Evolutionary conservation across 2,329 filamentous ascomycete species (phyloP).

Genomic region (Aspergillus phoenicis): DNA sequence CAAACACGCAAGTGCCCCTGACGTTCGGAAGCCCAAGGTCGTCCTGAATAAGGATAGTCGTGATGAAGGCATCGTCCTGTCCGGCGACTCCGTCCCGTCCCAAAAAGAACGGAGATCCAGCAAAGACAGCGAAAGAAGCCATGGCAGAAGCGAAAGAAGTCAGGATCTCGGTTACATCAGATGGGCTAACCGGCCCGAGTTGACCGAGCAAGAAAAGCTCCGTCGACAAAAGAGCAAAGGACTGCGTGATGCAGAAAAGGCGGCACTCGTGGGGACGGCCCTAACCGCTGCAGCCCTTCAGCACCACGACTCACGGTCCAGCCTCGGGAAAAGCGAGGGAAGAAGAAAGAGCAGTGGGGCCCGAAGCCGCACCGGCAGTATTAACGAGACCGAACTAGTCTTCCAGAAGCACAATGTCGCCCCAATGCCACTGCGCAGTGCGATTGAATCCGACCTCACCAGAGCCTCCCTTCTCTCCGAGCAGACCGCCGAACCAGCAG

Average conservation of each 20-base stretch:
- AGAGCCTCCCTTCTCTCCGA: constrained; percentile 84
- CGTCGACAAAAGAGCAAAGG: constrained; percentile 59
- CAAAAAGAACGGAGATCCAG: constrained; percentile 58
- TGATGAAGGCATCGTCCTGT: constrained; percentile 61
- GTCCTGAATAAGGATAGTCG: constrained; percentile 61
- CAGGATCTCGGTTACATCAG: constrained; percentile 51
- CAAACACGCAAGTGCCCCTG: constrained; percentile 63
- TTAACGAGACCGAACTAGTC: constrained; percentile 58
- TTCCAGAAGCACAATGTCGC: constrained; percentile 64
- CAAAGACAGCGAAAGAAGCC: constrained; percentile 51
- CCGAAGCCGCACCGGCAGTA: constrained; percentile 43
- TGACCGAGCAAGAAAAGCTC: constrained; percentile 55
- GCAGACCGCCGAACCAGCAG: constrained; percentile 71
- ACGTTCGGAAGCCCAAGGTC: constrained; percentile 64
- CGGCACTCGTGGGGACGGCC: constrained; percentile 57
- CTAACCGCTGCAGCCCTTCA: constrained; percentile 65
- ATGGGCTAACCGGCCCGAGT: constrained; percentile 51
- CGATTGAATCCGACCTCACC: constrained; percentile 83
- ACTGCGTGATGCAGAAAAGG: constrained; percentile 58
- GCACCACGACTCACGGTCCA: constrained; percentile 66
- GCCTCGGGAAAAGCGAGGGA: constrained; percentile 48
- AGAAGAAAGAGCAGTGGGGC: constrained; percentile 45
- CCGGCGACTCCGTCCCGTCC: constrained; percentile 54
- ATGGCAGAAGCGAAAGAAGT: constrained; percentile 48
- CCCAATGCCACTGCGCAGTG: constrained; percentile 86